These are phyloP conservation scores for Fusarium annulatum DNA, from an alignment of 2,329 filamentous ascomycete species.

Conservation along the genomic window DNA sequence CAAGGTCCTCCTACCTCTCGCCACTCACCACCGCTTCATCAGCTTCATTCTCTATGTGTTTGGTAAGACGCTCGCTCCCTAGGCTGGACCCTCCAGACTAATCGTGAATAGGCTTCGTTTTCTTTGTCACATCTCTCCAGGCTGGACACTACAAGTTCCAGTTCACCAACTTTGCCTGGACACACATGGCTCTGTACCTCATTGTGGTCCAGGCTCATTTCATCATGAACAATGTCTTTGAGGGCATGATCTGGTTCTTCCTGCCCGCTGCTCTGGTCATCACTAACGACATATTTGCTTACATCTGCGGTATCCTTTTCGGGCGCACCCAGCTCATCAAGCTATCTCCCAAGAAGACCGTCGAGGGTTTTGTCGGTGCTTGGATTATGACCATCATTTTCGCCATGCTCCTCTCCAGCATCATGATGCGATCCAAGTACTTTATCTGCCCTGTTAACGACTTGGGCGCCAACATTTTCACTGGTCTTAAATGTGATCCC, in stretches of 20 bases:
- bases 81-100: conserved; percentile 8
- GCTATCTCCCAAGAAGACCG: conserved; percentile 98
- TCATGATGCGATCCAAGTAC: conserved; percentile 92
- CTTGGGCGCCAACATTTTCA: conserved; percentile 91
- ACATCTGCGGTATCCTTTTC: conserved; percentile 97
- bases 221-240: conserved; percentile 99
- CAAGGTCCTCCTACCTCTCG: conserved; percentile 89
- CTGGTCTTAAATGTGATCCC: conserved; percentile 86
- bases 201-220: conserved; percentile 99
- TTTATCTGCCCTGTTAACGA: conserved; percentile 99
- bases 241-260: conserved; percentile 99
- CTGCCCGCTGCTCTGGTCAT: conserved; percentile 94
- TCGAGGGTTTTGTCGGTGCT: conserved; percentile 95
- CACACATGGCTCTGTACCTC: conserved; percentile 97
- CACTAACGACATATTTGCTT: conserved; percentile 98
- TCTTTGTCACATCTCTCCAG: conserved; percentile 94
- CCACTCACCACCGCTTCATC: conserved; percentile 98
- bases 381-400: conserved; percentile 96
- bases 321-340: conserved; percentile 97
- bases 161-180: conserved; percentile 99
- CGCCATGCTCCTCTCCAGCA: conserved; percentile 81
- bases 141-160: conserved; percentile 98
- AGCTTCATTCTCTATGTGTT: conserved; percentile 98
- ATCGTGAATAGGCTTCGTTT: conserved; percentile 81
- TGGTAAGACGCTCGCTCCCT: conserved; percentile 65